Evolutionary conservation across 768 basidiomycete genomes (phyloP).

Genomic region (Porpolomopsis calyptriformis): DNA sequence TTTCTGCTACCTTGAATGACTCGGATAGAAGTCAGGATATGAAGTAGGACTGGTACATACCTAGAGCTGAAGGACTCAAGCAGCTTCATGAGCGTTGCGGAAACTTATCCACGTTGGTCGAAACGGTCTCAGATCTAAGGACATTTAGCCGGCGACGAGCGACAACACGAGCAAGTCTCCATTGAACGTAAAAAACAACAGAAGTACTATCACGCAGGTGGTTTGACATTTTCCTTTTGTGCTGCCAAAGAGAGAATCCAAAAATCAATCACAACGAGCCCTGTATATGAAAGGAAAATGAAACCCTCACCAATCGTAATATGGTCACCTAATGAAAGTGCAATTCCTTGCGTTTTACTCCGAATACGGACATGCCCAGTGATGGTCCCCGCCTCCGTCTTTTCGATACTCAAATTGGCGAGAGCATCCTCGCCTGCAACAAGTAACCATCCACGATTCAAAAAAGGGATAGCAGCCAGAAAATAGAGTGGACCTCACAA

Average conservation of each 20-base stretch:
- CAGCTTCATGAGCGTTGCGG: no score
- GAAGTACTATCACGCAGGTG: slow-evolving; percentile 3
- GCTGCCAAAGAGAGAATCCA: background rate
- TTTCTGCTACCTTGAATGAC: no score
- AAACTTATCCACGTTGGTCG: no score
- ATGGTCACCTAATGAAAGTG: slow-evolving; percentile 81
- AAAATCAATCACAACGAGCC: background rate
- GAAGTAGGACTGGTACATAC: no score
- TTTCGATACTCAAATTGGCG: slow-evolving; percentile 89
- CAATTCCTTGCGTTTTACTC: slow-evolving; percentile 97
- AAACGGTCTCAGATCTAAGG: no score
- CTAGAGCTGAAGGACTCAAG: no score
- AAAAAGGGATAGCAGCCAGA: background rate
- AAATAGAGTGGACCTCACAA: slow-evolving; percentile 42
- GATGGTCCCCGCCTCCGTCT: slow-evolving; percentile 69
- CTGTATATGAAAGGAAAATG: background rate
- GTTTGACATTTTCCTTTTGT: slow-evolving; percentile 5
- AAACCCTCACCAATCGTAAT: slow-evolving; percentile 51
- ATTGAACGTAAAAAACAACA: no score
- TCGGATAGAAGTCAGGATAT: no score
- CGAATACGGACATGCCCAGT: slow-evolving; percentile 93
- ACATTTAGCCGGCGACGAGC: no score
- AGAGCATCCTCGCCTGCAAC: slow-evolving; percentile 82
- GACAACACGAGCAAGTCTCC: background rate
- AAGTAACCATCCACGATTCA: background rate